Conservation (phyloP, 352 stramenopile species). For the Phytophthora chlamydospora region DNA sequence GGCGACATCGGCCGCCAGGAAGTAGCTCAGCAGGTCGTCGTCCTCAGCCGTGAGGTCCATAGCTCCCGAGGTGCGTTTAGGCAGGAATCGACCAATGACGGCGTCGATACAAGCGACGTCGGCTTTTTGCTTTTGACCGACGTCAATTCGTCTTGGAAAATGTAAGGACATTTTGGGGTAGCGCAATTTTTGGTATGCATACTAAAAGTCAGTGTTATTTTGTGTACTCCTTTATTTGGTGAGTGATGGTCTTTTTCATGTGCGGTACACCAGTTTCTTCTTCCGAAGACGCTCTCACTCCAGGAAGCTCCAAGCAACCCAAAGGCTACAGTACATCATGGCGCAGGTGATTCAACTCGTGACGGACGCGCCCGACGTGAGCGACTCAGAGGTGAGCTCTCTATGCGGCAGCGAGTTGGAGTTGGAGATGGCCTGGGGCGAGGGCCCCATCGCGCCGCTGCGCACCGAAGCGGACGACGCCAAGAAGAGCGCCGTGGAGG, state of each 20-base stretch:
- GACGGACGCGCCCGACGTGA: conserved; percentile 34
- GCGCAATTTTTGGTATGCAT: background rate
- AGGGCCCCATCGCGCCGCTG: conserved; percentile 77
- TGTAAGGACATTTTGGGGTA: conserved; percentile 5
- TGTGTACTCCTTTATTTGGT: background rate
- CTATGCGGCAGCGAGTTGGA: conserved; percentile 80
- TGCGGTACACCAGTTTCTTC: background rate
- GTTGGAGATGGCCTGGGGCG: conserved; percentile 78
- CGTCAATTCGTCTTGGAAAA: conserved; percentile 15
- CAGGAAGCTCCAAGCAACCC: conserved; percentile 12
- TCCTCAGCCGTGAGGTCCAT: conserved; percentile 89
- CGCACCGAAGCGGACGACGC: conserved; percentile 36
- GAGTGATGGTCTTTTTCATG: conserved; percentile 28
- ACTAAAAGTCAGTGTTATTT: no score
- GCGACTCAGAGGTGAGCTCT: conserved; percentile 75
- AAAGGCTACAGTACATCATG: conserved; percentile 14
- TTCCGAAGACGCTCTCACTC: conserved; percentile 17
- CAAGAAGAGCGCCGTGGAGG: conserved; percentile 30
- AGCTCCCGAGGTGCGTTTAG: conserved; percentile 4
- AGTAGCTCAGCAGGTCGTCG: conserved; percentile 89
- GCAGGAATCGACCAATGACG: conserved; percentile 35
- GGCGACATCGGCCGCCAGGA: conserved; percentile 78
- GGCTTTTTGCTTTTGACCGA: conserved; percentile 12
- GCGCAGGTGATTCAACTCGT: conserved; percentile 24
- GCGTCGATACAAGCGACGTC: conserved; percentile 28